Evolutionary conservation across 1,284 basidiomycete species (phyloP), one percentile per base, ranked within the genome.

Genomic region (Somion occarium): DNA sequence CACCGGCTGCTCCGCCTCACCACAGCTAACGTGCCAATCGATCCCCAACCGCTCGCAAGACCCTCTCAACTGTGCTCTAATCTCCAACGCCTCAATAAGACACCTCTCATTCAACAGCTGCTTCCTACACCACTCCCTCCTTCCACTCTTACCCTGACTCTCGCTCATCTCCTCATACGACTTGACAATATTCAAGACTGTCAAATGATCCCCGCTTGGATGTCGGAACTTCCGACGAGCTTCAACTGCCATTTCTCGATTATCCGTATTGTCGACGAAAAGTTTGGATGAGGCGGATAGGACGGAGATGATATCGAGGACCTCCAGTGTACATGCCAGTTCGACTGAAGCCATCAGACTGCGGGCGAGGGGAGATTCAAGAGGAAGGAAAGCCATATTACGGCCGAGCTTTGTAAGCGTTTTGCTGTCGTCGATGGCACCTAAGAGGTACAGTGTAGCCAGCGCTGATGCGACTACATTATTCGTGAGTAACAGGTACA

Each of bases 201-300:
- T 97, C 53, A 97, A 74, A 65, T 97, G 93, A 65, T 99, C 96
- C 20, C 96, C 95, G 49, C 88, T 84, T 2, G 82, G 72, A 64
- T 93, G 90, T 12, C 83, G 76, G 65, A 98, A 98, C 64, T 89
- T 89, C 43, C 76, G 70, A 1, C 90, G 76, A 1, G 85, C 85
- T 49, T 83, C 83, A 0, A 76, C 69, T 0, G 88, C 85, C 3
- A 73, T 73, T 46, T 93, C 89, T 19, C 93, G 80, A 48, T 87
- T 78, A 52, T 86, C 83, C 48, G 79, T 73, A 20, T 80, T 70
- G 62, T 90, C 85, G 48, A 88, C 63, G 69, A 93, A 92, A 13
- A 93, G 75, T 53, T 83, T 82, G 23, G 84, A 79, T 27, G 86
- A 79, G n/a, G 80, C 72, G n/a, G 88, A 89, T 27, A 93, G 73